Base-by-base conservation (phyloP, 805 yeast genomes). In the Wickerhamomyces ciferrii region DNA sequence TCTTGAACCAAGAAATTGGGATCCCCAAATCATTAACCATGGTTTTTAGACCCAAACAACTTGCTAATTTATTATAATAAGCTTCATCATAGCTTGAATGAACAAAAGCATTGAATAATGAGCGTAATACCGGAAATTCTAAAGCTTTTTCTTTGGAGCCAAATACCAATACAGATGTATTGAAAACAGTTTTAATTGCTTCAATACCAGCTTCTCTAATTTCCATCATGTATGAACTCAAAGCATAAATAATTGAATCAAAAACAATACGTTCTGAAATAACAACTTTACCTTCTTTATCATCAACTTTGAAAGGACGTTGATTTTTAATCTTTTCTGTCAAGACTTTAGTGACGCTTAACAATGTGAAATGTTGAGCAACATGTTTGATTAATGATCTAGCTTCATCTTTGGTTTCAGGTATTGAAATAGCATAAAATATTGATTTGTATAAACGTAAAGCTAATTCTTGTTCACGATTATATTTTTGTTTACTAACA, bases 81-180 rank as follows among this genome's bases (percentile, higher is more conserved):
- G 81, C 84, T 63, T 88, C 96, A 51, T 87, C 95, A 61, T 87
- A 94, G 66, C 98, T 91, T 40, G 88, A 78, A 59, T 95, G 99
- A 39, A 94, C 82, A 57, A 95, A 85, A 44, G 83, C 84, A 43
- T 88, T 83, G 53, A 87, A 82, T 71, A 92, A 70, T 7, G 84
- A 75, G 48, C 94, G 77, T 53, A 90, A 76, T 34, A 90, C 74
- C 1, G 96, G 88, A 46, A 87, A 85, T 44, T 79, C 76, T 48
- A 84, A 72, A 1, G 88, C 84, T 41, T 79, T 76, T 18, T 81
- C 86, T 1, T 73, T 72, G 0, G 75, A 67, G 0, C 92, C 96
- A 65, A 89, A 87, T 1, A 94, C 63, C 0, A 76, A 61, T 1
- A 75, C 74, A 14, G 95, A 81, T 0, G 87, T 74, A 5, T 75